phyloP scores from a whole-genome alignment of 768 basidiomycete species.

The Suillus alpinus region DNA sequence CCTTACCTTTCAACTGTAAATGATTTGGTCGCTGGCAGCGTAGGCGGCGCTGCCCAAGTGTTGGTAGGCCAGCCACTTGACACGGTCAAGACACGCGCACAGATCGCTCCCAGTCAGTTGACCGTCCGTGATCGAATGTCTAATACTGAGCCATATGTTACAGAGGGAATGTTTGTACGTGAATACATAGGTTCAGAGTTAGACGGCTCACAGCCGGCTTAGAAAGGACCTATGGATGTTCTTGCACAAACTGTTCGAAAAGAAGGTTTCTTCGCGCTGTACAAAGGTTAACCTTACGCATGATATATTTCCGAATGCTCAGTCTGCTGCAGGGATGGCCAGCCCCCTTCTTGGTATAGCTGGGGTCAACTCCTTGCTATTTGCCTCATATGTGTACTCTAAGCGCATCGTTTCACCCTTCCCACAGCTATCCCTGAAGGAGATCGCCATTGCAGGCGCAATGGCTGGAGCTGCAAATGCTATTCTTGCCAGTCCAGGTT shows the following conservation, averaged over 20 bases:
- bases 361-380: constrained; percentile 93
- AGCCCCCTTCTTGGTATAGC: constrained; percentile 91
- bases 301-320: not conserved
- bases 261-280: constrained; percentile 91
- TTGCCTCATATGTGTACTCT: constrained; percentile 85
- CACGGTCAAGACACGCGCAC: constrained; percentile 85
- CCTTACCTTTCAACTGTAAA: constrained; percentile 59
- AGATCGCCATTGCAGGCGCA: constrained; percentile 82
- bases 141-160: constrained; percentile 6
- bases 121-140: not conserved
- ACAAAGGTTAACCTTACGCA: constrained; percentile 66
- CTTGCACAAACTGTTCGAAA: constrained; percentile 72
- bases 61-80: constrained; percentile 92
- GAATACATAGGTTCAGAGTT: not conserved
- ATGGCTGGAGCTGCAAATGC: constrained; percentile 94
- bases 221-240: constrained; percentile 96
- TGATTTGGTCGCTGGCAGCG: constrained; percentile 83
- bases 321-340: constrained; percentile 65
- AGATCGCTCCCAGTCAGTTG: constrained; percentile 75
- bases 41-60: constrained; percentile 93
- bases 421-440: constrained; percentile 72
- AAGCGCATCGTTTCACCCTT: constrained; percentile 86
- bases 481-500: constrained; percentile 86
- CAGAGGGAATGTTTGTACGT: constrained; percentile 89
- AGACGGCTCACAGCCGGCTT: constrained; percentile 4